Base-by-base conservation (phyloP, 441 rosid genomes). In the Aleurites moluccanus region DNA sequence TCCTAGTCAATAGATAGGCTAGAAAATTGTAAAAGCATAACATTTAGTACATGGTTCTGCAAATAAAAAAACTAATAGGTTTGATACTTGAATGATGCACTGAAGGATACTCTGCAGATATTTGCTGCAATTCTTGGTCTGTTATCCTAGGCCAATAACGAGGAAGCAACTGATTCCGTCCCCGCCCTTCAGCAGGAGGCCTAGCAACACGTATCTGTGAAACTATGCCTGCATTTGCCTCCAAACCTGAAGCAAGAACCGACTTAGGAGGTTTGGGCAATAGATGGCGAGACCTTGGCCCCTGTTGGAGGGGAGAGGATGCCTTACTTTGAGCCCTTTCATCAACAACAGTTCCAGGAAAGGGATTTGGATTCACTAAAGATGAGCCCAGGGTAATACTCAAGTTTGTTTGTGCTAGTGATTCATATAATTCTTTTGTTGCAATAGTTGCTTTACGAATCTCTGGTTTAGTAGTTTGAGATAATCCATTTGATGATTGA, bases 91-190 rank as follows among this genome's bases (percentile, higher is more conserved):
- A 71, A 77, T 27, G 45, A 66, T 6, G 69, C 50, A 75, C 30
- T 52, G 59, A 80, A 70, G 99, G 98, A 96, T 96, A 94, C 98
- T 91, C 93, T 83, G 95, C 95, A 10, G 97, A 90, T 80, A 96
- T 82, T 77, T 96, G 91, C 70, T 96, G 97, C 75, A 96, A 84
- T 79, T 94, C 98, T 88, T 92, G 96, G 73, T 96, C 98, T 27
- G 98, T 96, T 66, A 94, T 94, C 77, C 91, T 89, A 0, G 99
- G 99, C 98, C 98, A 94, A 79, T 94, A 96, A 70, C 98, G 92
- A 18, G 98, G 95, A 87, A 94, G 98, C 74, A 96, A 88, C 78
- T 90, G 97, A 83, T 88, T 91, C 79, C 87, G 86, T 64, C 98
- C 98, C 77, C 97, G 85, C 28, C 98, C 98, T 82, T 94, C 98